These are phyloP conservation scores for Sclerospora graminicola DNA, from an alignment of 352 stramenopile genomes.

Conservation along the genomic window DNA sequence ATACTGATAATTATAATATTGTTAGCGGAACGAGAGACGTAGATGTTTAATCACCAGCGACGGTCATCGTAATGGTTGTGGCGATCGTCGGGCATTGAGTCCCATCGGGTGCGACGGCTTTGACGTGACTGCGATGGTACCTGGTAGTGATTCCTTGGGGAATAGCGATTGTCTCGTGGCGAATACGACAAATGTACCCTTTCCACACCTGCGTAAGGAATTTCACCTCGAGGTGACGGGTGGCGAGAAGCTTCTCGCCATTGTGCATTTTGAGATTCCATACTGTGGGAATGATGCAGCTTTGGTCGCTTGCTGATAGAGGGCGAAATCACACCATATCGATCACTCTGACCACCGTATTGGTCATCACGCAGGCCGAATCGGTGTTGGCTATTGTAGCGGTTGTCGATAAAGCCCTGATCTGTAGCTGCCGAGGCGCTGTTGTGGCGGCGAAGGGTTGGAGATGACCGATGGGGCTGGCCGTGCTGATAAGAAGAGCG, in stretches of 20 bases:
- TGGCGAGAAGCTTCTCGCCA: constrained; percentile 22
- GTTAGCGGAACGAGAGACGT: constrained; percentile 17
- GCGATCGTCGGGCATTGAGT: constrained; percentile 27
- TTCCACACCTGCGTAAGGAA: constrained; percentile 23
- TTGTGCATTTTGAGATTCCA: constrained; percentile 36
- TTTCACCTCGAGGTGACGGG: constrained; percentile 13
- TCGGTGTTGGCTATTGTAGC: constrained; percentile 19
- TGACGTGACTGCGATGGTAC: constrained; percentile 9
- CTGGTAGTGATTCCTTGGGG: constrained; percentile 21
- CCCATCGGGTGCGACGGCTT: constrained; percentile 22
- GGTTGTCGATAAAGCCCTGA: constrained; percentile 11
- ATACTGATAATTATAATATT: constrained; percentile 37
- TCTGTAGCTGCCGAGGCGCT: constrained; percentile 21
- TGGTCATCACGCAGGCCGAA: constrained; percentile 10
- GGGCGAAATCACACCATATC: constrained; percentile 16
- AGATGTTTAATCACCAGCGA: constrained; percentile 15
- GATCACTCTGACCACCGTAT: constrained; percentile 12
- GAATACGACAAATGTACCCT: constrained; percentile 16
- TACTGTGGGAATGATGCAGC: constrained; percentile 52
- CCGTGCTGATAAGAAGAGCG: constrained; percentile 10
- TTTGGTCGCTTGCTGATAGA: constrained; percentile 41
- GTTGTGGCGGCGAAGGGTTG: constrained; percentile 35
- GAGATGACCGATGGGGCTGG: constrained; percentile 8
- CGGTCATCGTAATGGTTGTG: constrained; percentile 20
- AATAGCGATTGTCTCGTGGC: constrained; percentile 15